Evolutionary conservation across 306 rosid genomes (phyloP), one percentile per base, ranked within the genome.

Genomic region (Medicago ruthenica): DNA sequence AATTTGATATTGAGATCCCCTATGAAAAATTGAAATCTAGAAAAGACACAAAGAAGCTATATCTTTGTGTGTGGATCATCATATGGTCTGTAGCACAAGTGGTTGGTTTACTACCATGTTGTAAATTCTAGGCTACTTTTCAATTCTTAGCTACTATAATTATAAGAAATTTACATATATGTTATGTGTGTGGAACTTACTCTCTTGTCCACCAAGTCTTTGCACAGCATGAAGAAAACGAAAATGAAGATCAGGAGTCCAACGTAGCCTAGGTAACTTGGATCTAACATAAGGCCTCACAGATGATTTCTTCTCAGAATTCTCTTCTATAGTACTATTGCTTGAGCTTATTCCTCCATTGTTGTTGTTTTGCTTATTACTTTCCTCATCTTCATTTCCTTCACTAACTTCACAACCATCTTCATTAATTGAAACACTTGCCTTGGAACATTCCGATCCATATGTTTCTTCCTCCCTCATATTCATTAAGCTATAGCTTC

Each of bases 271-370:
- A 0, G 98, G 97, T 76, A 85, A 54, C 84, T 95, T 95, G 75
- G 98, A 95, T 95, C 98, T 86, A 77, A 92, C 92, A 80, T 95
- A 95, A 9, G 93, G 97, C n/a, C 98, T 80, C 41, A 92, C 97
- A 1, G 88, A 71, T 48, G 81, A 24, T 37, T 84, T 82, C 85
- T 88, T 88, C 47, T 85, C 89, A 4, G 3, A 31, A 61, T 58
- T 91, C 73, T 91, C 98, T 72, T 94, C 98, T 45, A 91, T 89
- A 0, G 97, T 91, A 86, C 98, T 94, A 63, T 92, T 92, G 84
- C 97, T 91, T 21, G 96, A 94, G 75, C 97, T 91, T 44, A 89
- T 88, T 77, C 92, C 93, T 73, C 89, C 93, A 72, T 75, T 85
- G 13, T 76, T 85, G 11, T 70, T 82, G 14, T 76, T 74, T 14